Evolutionary conservation across 768 basidiomycete genomes (phyloP), one percentile per base, ranked within the genome.

Genomic region (Cubamyces lactineus): DNA sequence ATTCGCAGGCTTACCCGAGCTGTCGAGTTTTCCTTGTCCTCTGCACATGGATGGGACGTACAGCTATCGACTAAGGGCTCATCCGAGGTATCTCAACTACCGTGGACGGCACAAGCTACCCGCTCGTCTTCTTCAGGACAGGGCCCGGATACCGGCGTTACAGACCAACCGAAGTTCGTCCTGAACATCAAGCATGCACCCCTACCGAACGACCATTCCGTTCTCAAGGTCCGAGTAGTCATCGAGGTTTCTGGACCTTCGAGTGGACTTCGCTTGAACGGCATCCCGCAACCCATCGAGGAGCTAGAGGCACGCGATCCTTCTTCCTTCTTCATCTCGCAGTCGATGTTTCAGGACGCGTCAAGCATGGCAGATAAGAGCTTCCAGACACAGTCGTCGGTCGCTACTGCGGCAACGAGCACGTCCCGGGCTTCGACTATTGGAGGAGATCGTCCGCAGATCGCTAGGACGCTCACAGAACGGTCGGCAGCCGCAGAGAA

Each of bases 251-350:
- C 94, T 53, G 78, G 89, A 46, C 82, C 88, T 2, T 87, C 87
- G 4, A 85, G 84, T 65, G 90, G 89, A 41, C 79, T 98, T 8
- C 82, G 96, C 46, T 79, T 99, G 43, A 98, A 99, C 68, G 96
- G 96, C 1, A 77, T 93, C 15, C 86, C 88, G 4, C 89, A 90
- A 66, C 72, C 79, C 7, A 82, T 94, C 62, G 80, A 86, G 60
- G 79, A 83, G 43, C 69, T 85, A 11, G 87, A 92, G 69, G 85
- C 86, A 56, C 82, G 89, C 30, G 85, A 91, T 72, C 86, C 86
- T 1, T 78, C 80, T 2, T 83, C 86, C 8, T 81, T 82, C 65
- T 72, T 79, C 51, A 82, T 84, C 53, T 80, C 87, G 0, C 82
- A 86, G 70, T 83, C 84, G 51, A 84, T 90, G 66, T 69, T 92